Base-by-base conservation (phyloP, 345 rosid species). In the Euphorbia peplus region DNA sequence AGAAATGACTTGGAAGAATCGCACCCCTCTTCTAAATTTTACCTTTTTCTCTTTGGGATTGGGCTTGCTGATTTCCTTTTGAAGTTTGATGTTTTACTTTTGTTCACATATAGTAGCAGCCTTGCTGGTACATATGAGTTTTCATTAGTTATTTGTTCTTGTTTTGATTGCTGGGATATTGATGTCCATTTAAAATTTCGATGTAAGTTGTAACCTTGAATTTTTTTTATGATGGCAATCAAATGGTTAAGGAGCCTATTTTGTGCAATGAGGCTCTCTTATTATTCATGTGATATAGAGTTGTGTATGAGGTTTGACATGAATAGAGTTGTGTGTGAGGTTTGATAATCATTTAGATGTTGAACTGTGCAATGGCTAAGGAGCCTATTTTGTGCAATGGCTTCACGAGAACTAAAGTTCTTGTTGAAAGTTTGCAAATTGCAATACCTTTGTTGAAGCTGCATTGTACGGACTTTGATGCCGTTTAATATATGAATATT, bases 401-500 rank as follows among this genome's bases (percentile, higher is more conserved):
- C 19, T 51, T 32, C 11, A 15, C 22, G n/a, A 54, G 41, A 28
- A 13, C 69, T 21, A 28, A 44, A 64, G 56, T n/a, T 59, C 22
- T 30, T 30, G 15, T 15, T 60, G 60, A 29, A 35, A 22, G 19
- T 44, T 28, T 32, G 8, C 52, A 30, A 12, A 28, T 28, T 32
- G 8, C 52, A 30, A 12, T 46, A 8, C 55, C 3, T 63, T n/a
- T 37, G 5, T 7, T 0, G n/a, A 5, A 26, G 4, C 50, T 48
- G 32, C 30, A 60, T 63, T 37, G 11, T 37, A 54, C 37, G 52
- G 30, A 42, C 46, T 52, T 66, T 30, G 18, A 60, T 52, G 29
- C 42, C 15, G 18, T 19, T 25, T 60, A 53, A 30, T 19, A 32
- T 60, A 53, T 39, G 55, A 69, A 37, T n/a, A n/a, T n/a, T 72